Percentiles rank a stretch among this genome's conserved stretches.
phyloP scores from a whole-genome alignment of 2,329 filamentous ascomycete species.

The Neocucurbitaria cava region DNA sequence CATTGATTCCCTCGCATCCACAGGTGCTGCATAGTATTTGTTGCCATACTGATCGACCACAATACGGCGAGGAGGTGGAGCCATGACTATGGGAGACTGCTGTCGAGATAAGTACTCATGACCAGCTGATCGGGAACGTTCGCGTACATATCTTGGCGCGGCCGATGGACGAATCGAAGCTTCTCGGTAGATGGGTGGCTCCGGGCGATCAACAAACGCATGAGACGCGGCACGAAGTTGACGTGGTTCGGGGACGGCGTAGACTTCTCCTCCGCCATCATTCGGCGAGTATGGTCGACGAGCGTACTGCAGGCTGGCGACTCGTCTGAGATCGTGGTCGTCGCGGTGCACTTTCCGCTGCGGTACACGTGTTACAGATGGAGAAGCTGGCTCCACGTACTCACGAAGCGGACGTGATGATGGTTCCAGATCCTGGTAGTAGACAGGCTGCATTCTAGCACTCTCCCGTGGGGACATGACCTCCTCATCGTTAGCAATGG shows the following conservation, averaged over 20 bases:
- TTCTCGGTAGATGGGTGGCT: slow-evolving; percentile 47
- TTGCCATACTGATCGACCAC: slow-evolving; percentile 84
- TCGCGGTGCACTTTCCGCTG: slow-evolving; percentile 51
- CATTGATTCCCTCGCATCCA: slow-evolving; percentile 60
- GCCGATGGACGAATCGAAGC: slow-evolving; percentile 46
- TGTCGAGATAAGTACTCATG: slow-evolving; percentile 48
- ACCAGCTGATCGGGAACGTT: slow-evolving; percentile 51
- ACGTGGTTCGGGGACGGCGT: slow-evolving; percentile 47
- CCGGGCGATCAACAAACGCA: slow-evolving; percentile 50
- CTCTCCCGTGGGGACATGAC: slow-evolving; percentile 48
- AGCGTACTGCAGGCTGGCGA: slow-evolving; percentile 57
- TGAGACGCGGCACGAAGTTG: slow-evolving; percentile 52
- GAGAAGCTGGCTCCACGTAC: slow-evolving; percentile 49
- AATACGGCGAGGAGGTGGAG: slow-evolving; percentile 66
- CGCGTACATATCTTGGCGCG: slow-evolving; percentile 49
- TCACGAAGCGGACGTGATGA: slow-evolving; percentile 52
- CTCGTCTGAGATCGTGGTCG: slow-evolving; percentile 55
- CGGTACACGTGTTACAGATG: slow-evolving; percentile 48
- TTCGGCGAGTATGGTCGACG: slow-evolving; percentile 52
- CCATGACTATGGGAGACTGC: slow-evolving; percentile 52
- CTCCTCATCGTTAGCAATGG: slow-evolving; percentile 47
- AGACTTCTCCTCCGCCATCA: slow-evolving; percentile 38
- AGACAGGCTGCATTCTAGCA: slow-evolving; percentile 53
- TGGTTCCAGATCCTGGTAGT: slow-evolving; percentile 50
- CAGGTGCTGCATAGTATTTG: slow-evolving; percentile 70